Base-by-base conservation (phyloP, 1,284 basidiomycete genomes). In the Trametes sp. region DNA sequence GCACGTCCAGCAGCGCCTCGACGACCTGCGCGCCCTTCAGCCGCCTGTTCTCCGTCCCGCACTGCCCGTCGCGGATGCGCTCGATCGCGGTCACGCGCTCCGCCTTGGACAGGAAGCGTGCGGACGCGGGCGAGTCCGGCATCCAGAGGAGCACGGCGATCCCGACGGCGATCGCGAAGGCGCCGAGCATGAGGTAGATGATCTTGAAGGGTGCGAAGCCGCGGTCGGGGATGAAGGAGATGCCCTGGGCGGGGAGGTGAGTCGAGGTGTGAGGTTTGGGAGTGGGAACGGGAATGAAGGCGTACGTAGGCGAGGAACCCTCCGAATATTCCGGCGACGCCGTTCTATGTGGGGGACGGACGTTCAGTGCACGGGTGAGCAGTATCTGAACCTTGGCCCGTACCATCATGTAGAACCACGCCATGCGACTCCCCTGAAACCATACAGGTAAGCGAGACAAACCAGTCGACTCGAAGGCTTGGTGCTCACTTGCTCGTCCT, bases 321-420 rank as follows among this genome's bases (percentile, higher is more conserved):
- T 28, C 89, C 88, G 65, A 89, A 84, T 8, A 90, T 78, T 50
- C 82, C 79, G 0, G 88, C 89, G 16, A 88, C 63, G 29, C 74
- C 73, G 50, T 73, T 75, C 73, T 75, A 23, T 14, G 1, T 41
- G 33, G 23, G 29, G 33, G 31, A 13, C 11, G n/a, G 3, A 1
- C 28, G 2, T 13, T 26, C 26, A 42, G 26, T 13, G 19, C 21
- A 10, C 48, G n/a, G 3, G 13, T 2, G 16, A 11, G 35, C 28
- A 6, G 35, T 28, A 11, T 5, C 1, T 0, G 38, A 11, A 38
- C 21, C n/a, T 21, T 44, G 1, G 4, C 1, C 9, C 10, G n/a
- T 38, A 85, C 86, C 86, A 88, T 89, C 58, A 88, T 80, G 75
- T 89, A 90, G 73, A 89, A 89, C 83, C 85, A 88, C 5, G 86